Evolutionary conservation across 1,284 basidiomycete species (phyloP).

Genomic region (Microbotryomycetes sp.): DNA sequence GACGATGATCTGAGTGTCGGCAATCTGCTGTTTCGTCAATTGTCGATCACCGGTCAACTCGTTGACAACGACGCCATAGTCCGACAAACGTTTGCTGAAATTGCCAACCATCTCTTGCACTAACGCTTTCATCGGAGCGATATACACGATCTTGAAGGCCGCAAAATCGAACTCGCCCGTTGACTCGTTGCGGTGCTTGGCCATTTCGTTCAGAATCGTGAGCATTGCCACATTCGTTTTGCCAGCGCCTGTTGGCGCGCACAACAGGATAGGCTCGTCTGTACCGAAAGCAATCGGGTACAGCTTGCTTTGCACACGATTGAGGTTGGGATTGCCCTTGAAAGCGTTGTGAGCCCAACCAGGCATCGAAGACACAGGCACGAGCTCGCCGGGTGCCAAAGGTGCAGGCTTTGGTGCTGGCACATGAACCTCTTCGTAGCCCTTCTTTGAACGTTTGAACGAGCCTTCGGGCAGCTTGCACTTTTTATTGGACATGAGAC

Average conservation of each 20-base stretch:
- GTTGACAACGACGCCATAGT: conserved; percentile 80
- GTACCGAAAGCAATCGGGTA: conserved; percentile 85
- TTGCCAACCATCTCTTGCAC: conserved; percentile 97
- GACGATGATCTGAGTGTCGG: conserved; percentile 97
- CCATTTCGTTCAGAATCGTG: conserved; percentile 78
- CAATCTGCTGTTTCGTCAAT: conserved; percentile 96
- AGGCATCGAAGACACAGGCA: conserved; percentile 70
- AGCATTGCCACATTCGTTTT: conserved; percentile 99
- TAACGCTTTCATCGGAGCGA: conserved; percentile 98
- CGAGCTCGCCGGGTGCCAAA: conserved; percentile 57
- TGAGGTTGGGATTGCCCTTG: conserved; percentile 64
- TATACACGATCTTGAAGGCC: conserved; percentile 94
- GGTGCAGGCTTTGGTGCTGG: conserved; percentile 82
- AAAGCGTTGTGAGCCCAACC: conserved; percentile 84
- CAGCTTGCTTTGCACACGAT: conserved; percentile 88
- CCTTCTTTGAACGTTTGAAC: conserved; percentile 93
- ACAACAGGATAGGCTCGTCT: conserved; percentile 90
- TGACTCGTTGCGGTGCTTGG: conserved; percentile 72
- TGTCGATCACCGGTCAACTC: conserved; percentile 97
- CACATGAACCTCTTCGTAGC: conserved; percentile 97
- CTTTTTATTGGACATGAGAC: conserved; percentile 97
- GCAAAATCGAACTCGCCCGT: conserved; percentile 82
- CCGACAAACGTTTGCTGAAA: conserved; percentile 72
- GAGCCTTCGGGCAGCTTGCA: conserved; percentile 95
- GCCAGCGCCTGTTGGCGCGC: conserved; percentile 97